Evolutionary conservation across 345 rosid genomes (phyloP).

Genomic region (Camelina hispida): DNA sequence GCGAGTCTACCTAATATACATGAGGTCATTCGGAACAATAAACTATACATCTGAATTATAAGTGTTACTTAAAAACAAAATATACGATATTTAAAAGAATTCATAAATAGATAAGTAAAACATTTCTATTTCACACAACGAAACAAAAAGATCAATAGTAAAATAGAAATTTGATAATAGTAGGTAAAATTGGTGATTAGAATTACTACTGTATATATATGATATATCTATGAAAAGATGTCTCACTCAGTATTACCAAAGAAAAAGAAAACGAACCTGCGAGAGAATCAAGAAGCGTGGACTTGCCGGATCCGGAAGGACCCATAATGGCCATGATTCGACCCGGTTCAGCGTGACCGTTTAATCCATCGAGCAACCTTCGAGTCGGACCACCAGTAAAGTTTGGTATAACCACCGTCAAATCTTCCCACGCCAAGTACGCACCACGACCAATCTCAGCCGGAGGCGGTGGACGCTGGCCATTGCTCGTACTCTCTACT

Average conservation of each 20-base stretch:
- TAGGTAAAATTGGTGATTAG: not conserved
- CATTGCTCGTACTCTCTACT: constrained; percentile 35
- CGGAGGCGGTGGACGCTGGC: constrained; percentile 25
- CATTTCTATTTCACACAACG: not conserved
- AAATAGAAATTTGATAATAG: not conserved
- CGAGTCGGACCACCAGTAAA: constrained; percentile 70
- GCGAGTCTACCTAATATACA: constrained; percentile 84
- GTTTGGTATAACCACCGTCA: constrained; percentile 74
- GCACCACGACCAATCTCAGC: constrained; percentile 36
- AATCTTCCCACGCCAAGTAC: constrained; percentile 82
- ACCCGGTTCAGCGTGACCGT: constrained; percentile 90
- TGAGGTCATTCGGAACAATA: constrained; percentile 8
- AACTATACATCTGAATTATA: not conserved
- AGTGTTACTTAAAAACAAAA: not conserved
- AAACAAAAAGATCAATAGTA: not conserved
- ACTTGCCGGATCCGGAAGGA: constrained; percentile 96
- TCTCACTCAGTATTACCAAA: constrained; percentile 3
- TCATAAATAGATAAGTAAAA: not conserved
- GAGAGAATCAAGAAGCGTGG: constrained; percentile 89
- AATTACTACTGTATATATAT: not conserved
- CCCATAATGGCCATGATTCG: constrained; percentile 98
- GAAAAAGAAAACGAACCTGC: constrained; percentile 57
- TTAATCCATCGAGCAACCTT: constrained; percentile 75
- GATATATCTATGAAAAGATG: not conserved
- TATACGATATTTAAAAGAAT: not conserved